These are phyloP conservation scores for Roridomyces roridus DNA, from an alignment of 768 basidiomycete genomes.

Conservation along the genomic window DNA sequence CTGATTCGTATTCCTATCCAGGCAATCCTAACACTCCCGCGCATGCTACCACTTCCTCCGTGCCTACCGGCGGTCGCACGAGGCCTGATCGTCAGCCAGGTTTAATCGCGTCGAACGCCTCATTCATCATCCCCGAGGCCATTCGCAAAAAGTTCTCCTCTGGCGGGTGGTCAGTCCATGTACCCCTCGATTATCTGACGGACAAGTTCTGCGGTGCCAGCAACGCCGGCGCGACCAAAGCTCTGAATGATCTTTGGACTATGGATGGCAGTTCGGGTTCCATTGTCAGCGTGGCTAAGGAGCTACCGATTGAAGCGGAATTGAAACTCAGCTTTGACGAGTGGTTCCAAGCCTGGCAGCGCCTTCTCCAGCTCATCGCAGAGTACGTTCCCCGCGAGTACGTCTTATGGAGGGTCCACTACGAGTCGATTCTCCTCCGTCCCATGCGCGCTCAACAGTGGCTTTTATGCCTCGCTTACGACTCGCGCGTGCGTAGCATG, in stretches of 20 bases:
- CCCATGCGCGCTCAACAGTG: constrained; percentile 18
- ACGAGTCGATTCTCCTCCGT: constrained; percentile 5
- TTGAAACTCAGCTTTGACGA: constrained; percentile 25
- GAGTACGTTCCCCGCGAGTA: constrained; percentile 18
- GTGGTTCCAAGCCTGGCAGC: constrained; percentile 28
- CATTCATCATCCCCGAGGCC: too few species aligned
- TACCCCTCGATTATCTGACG: constrained; percentile 26
- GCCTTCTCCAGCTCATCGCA: constrained; percentile 17
- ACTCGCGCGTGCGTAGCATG: constrained; percentile 17
- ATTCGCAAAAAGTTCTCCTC: too few species aligned
- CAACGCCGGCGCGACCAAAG: background rate
- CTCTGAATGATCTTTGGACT: background rate
- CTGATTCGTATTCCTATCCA: too few species aligned
- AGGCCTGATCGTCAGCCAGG: too few species aligned
- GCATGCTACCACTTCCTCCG: too few species aligned
- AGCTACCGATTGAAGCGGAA: constrained; percentile 15
- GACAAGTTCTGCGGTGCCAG: constrained; percentile 14
- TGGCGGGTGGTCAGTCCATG: too few species aligned
- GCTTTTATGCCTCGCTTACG: constrained; percentile 21
- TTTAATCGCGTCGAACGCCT: too few species aligned
- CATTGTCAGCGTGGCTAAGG: constrained; percentile 7
- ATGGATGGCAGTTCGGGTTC: constrained; percentile 2
- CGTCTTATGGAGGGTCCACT: constrained; percentile 19
- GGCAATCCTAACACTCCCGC: too few species aligned
- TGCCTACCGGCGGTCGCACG: too few species aligned